Conservation (phyloP, 1,284 basidiomycete genomes). For the Leccinum fuscescens region DNA sequence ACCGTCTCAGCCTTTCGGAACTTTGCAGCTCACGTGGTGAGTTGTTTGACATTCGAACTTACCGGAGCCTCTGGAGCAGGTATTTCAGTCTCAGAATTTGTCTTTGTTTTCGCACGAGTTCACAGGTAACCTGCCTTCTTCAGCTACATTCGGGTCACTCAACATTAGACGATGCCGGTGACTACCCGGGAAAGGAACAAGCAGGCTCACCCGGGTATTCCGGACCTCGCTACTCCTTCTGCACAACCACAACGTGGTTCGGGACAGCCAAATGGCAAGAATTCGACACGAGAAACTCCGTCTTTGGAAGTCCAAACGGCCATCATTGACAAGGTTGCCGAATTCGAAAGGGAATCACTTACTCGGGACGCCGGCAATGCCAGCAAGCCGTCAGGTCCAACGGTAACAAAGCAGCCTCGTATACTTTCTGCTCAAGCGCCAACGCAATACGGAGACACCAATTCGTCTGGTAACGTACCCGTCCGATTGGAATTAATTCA, state of each 20-base stretch:
- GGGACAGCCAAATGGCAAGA: neutral
- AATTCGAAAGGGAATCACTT: neutral
- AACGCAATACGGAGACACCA: too few relatives aligned
- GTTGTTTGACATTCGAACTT: neutral
- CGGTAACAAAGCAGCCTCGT: neutral
- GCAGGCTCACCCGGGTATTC: neutral
- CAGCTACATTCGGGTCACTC: neutral
- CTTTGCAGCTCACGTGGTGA: neutral
- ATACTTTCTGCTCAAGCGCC: neutral
- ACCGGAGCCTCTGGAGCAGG: neutral
- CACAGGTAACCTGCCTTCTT: neutral
- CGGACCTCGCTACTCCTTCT: neutral
- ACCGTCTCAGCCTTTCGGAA: neutral
- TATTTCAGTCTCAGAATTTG: neutral
- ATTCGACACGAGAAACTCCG: neutral
- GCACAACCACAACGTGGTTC: neutral
- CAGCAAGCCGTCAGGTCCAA: neutral
- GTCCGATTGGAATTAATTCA: too few relatives aligned
- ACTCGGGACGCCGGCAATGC: neutral
- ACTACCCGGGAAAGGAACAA: neutral
- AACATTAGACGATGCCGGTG: neutral
- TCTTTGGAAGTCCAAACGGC: neutral
- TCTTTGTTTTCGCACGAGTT: neutral
- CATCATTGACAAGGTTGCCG: neutral
- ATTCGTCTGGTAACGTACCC: too few relatives aligned